Evolutionary conservation across 1,284 basidiomycete species (phyloP).

Genomic region (Sparassis latifolia): DNA sequence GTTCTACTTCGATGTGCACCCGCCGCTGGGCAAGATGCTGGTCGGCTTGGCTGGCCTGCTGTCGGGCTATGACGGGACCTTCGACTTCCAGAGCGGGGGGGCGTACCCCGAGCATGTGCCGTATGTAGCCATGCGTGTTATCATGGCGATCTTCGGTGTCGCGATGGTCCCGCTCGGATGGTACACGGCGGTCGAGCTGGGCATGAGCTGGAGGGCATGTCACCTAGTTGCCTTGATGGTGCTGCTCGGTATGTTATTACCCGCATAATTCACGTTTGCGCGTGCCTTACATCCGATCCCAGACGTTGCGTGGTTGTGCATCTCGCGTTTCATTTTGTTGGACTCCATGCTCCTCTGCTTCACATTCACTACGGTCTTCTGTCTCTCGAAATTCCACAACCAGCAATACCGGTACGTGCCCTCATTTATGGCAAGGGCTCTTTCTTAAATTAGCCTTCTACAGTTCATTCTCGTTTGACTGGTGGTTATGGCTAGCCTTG

Average conservation of each 20-base stretch:
- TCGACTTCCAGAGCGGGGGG: constrained; percentile 93
- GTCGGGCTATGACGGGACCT: constrained; percentile 87
- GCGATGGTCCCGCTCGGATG: constrained; percentile 94
- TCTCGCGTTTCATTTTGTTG: constrained; percentile 94
- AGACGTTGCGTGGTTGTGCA: constrained; percentile 96
- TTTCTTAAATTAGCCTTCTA: not conserved
- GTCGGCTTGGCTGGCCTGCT: constrained; percentile 90
- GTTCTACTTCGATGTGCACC: constrained; percentile 98
- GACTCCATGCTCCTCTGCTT: constrained; percentile 99
- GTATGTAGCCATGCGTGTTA: constrained; percentile 91
- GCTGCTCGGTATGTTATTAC: constrained; percentile 61
- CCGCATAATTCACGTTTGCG: not conserved
- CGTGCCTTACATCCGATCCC: not conserved
- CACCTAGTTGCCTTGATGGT: constrained; percentile 95
- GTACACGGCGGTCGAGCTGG: constrained; percentile 94
- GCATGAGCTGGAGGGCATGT: constrained; percentile 85
- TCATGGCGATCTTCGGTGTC: constrained; percentile 92
- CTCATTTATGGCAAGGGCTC: not conserved
- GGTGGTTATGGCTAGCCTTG: constrained; percentile 93
- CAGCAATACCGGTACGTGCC: constrained; percentile 79
- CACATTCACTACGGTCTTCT: constrained; percentile 95
- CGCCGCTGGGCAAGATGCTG: constrained; percentile 97
- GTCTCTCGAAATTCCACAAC: constrained; percentile 94
- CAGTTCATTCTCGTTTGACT: constrained; percentile 88
- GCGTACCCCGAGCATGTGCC: constrained; percentile 83